Base-by-base conservation (phyloP, 805 yeast genomes). In the Pichia paraexigua region DNA sequence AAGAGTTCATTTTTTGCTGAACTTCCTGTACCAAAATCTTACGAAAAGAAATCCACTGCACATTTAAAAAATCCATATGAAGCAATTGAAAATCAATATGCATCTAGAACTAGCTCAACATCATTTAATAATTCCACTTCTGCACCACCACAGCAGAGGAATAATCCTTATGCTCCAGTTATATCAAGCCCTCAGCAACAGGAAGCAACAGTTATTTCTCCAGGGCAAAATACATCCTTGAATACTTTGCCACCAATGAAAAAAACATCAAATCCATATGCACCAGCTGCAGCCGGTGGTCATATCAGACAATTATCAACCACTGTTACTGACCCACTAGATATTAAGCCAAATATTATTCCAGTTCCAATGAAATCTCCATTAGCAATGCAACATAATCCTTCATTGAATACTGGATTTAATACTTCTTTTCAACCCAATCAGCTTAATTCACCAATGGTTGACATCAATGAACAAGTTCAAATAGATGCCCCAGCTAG, bases 1-100 rank as follows among this genome's bases (percentile, higher is more conserved):
- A 21, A 25, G 8, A 35, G 22, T 3, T 40, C 53, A 66, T 56
- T 83, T 59, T 82, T 80, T 60, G 83, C 79, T 49, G 88, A 82
- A 50, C 62, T 80, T 40, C 87, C 87, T 5, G 57, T 75, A 24
- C 18, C 53, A 5, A 37, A 32, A 9, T 27, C 40, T 5, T 58
- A 53, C 10, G 22, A 35, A 10, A 54, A 45, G 20, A 42, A 43
- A 17, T 27, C 47, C 1, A 30, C 51, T n/a, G 43, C 48, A 25
- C 64, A 54, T 49, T 41, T 62, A 35, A 62, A 53, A 45, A 64
- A 60, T 48, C 64, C 66, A 3, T 63, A 63, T 47, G 63, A 55
- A 21, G 45, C 44, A 2, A 43, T 52, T 41, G 60, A 57, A 43
- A 28, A 13, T n/a, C 46, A 30, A 20, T 41, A 15, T n/a, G 12